A percentile compares a stretch with the other conserved stretches of the same genome.
Evolutionary conservation across 352 stramenopile species (phyloP).

Genomic region (Poterioochromonas sp.): DNA sequence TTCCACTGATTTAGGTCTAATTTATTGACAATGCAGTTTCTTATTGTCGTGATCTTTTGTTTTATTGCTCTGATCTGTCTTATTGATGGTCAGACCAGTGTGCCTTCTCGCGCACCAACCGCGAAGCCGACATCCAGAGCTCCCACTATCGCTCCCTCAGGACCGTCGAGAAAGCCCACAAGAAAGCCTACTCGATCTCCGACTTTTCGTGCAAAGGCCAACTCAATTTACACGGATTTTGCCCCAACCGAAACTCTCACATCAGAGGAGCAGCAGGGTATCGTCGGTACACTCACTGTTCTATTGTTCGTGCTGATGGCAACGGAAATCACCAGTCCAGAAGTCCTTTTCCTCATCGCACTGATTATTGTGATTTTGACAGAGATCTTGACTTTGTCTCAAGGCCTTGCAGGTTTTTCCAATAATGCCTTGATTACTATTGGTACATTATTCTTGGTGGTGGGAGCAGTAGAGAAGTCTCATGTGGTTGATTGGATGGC

Average conservation of each 20-base stretch:
- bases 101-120: too few species aligned
- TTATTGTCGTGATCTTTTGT: too few species aligned
- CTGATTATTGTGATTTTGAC: not conserved
- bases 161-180: too few species aligned
- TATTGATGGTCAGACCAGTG: too few species aligned
- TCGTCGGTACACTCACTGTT: not conserved
- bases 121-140: too few species aligned
- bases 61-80: too few species aligned
- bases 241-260: not conserved
- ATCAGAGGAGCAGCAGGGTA: not conserved
- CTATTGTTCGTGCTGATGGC: not conserved
- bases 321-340: not conserved
- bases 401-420: constrained; percentile 43
- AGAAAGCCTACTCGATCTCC: too few species aligned
- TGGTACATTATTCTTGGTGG: constrained; percentile 46
- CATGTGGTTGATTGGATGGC: constrained; percentile 41
- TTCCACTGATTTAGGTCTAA: too few species aligned
- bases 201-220: too few species aligned
- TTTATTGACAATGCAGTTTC: too few species aligned
- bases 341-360: constrained; percentile 8
- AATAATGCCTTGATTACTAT: constrained; percentile 46
- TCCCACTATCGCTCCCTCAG: too few species aligned
- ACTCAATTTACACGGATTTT: not conserved
- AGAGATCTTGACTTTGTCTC: constrained; percentile 33
- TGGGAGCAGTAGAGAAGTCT: constrained; percentile 45